A percentile compares a stretch with the other conserved stretches of the same genome.
Conservation (phyloP, 305 asterid species). For the Fraxinus dipetala region DNA sequence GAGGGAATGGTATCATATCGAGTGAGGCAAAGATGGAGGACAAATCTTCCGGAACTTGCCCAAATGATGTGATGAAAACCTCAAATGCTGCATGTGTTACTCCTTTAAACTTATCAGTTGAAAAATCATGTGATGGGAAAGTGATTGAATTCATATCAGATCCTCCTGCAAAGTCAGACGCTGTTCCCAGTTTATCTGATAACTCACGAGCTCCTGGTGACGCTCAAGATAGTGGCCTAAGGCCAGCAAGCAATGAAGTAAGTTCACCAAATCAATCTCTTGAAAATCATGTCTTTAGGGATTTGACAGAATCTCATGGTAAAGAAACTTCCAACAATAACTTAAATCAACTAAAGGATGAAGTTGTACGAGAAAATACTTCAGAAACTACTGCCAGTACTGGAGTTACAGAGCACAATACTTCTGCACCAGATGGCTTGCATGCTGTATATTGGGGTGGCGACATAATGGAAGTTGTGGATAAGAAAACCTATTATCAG, state of each 20-base stretch:
- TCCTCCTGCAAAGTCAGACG: constrained; percentile 29
- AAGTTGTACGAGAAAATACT: constrained; percentile 33
- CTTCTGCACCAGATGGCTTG: constrained; percentile 39
- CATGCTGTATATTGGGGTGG: constrained; percentile 68
- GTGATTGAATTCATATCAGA: constrained; percentile 34
- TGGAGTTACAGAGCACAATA: constrained; percentile 31
- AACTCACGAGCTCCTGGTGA: constrained; percentile 29
- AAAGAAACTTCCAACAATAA: constrained; percentile 35
- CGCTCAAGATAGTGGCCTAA: constrained; percentile 24
- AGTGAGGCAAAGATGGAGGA: constrained; percentile 38
- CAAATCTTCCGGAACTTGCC: constrained; percentile 36
- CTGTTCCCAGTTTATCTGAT: constrained; percentile 32
- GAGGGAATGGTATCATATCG: constrained; percentile 35
- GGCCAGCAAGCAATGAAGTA: constrained; percentile 29
- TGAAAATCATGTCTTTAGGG: constrained; percentile 32
- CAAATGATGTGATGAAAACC: constrained; percentile 35
- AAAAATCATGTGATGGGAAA: constrained; percentile 31
- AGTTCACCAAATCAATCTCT: constrained; percentile 36
- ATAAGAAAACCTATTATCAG: constrained; percentile 55
- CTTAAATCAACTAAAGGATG: constrained; percentile 35
- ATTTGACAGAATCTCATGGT: constrained; percentile 37
- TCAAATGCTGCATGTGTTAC: constrained; percentile 35
- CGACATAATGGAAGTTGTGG: constrained; percentile 49
- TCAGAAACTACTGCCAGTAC: constrained; percentile 41
- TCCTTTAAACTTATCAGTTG: constrained; percentile 36